Conservation (phyloP, 257 asterid genomes). For the Asclepias syriaca region DNA sequence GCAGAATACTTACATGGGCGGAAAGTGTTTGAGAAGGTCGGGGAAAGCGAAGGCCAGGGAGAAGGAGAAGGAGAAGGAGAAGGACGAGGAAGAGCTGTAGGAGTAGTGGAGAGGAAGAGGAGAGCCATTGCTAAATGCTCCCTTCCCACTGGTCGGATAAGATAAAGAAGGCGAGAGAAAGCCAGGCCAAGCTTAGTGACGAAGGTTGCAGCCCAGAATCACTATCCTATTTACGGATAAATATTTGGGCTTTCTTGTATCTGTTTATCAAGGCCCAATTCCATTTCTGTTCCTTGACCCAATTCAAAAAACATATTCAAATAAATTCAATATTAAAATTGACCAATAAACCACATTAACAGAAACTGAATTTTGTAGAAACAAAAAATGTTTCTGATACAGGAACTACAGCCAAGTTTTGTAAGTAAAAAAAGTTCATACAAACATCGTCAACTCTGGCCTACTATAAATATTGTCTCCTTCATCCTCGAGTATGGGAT, state of each 20-base stretch:
- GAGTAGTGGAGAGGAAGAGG: neutral
- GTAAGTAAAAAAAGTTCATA: conserved; percentile 25
- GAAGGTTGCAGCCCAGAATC: no score
- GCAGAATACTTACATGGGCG: conserved; percentile 9
- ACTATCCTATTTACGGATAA: no score
- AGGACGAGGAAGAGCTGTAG: neutral
- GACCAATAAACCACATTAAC: neutral
- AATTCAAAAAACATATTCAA: no score
- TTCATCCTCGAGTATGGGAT: conserved; percentile 77
- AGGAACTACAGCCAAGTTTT: neutral
- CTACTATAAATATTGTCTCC: conserved; percentile 50
- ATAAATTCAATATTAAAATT: no score
- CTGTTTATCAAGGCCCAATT: no score
- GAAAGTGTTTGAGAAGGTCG: neutral
- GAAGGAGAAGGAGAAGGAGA: neutral
- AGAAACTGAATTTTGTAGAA: neutral
- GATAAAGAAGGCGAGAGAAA: neutral
- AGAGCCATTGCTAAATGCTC: conserved; percentile 3
- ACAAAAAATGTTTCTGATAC: neutral
- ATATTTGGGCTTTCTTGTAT: no score
- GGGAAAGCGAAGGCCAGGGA: neutral
- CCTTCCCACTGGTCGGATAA: conserved; percentile 6
- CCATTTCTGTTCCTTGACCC: no score
- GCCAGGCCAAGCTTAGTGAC: no score
- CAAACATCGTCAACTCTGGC: conserved; percentile 72